These are phyloP conservation scores for Durusdinium trenchii DNA, from an alignment of 73 alveolate species.

Conservation along the genomic window DNA sequence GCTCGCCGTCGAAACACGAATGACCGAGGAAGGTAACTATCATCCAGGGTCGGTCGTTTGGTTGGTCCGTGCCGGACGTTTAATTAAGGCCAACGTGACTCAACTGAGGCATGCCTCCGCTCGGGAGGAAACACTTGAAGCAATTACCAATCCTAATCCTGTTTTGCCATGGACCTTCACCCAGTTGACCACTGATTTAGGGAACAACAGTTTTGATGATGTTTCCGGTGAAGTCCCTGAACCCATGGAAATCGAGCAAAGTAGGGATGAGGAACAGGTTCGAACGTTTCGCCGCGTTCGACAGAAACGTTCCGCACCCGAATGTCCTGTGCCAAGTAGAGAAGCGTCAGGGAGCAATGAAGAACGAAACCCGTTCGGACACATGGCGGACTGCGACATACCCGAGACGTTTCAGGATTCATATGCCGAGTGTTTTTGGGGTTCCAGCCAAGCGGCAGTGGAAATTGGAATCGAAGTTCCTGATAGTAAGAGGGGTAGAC, in stretches of 20 bases:
- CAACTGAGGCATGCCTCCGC: background rate
- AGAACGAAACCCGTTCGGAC: background rate
- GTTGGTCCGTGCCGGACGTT: background rate
- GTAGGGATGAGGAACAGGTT: background rate
- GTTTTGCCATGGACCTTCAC: background rate
- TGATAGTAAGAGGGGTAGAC: background rate
- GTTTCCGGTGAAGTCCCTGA: background rate
- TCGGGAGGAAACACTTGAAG: background rate
- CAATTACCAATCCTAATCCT: background rate
- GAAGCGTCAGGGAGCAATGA: background rate
- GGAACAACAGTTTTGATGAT: background rate
- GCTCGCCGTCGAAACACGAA: background rate
- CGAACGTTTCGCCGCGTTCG: background rate
- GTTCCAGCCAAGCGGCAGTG: background rate
- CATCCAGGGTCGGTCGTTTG: background rate
- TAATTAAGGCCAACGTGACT: background rate
- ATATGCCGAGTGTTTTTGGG: background rate
- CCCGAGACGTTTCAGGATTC: background rate
- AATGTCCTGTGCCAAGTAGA: background rate
- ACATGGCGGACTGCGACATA: background rate
- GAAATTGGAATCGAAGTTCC: background rate
- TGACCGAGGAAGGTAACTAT: background rate
- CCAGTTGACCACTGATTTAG: background rate
- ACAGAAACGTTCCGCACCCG: background rate
- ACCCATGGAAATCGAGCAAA: background rate